Conservation (phyloP, 495 filamentous ascomycete species). For the Neurospora terricola region DNA sequence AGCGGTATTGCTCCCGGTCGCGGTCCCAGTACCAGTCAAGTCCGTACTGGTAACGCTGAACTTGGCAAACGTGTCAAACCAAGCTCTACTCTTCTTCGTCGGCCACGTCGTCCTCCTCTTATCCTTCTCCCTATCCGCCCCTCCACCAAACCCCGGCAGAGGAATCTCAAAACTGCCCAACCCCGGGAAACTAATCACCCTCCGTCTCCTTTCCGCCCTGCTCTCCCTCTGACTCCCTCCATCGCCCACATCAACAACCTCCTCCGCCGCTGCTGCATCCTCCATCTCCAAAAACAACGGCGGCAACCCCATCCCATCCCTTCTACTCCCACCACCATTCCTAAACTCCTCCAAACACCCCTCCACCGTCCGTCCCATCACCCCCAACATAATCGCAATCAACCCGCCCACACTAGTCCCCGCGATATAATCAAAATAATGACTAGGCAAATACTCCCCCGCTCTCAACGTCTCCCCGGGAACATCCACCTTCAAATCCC, state of each 20-base stretch:
- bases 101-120: slow-evolving; percentile 19
- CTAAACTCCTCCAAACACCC: slow-evolving; percentile 22
- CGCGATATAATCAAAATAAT: slow-evolving; percentile 35
- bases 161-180: neutral
- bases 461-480: slow-evolving; percentile 34
- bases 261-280: neutral
- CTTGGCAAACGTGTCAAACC: slow-evolving; percentile 24
- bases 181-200: neutral
- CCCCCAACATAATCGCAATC: slow-evolving; percentile 28
- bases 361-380: slow-evolving; percentile 18
- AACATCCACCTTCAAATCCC: neutral
- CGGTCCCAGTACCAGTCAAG: neutral
- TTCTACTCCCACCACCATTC: neutral
- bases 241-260: neutral
- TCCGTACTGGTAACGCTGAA: slow-evolving; percentile 11
- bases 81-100: slow-evolving; percentile 17
- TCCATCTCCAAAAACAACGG: neutral
- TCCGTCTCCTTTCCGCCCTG: neutral
- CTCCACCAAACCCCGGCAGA: neutral
- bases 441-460: slow-evolving; percentile 38
- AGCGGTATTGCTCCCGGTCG: neutral
- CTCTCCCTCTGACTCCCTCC: neutral
- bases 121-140: neutral
- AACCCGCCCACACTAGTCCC: slow-evolving; percentile 29
- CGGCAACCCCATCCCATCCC: neutral